Evolutionary conservation across 768 basidiomycete genomes (phyloP).

Genomic region (Boletus vinaceobasis): DNA sequence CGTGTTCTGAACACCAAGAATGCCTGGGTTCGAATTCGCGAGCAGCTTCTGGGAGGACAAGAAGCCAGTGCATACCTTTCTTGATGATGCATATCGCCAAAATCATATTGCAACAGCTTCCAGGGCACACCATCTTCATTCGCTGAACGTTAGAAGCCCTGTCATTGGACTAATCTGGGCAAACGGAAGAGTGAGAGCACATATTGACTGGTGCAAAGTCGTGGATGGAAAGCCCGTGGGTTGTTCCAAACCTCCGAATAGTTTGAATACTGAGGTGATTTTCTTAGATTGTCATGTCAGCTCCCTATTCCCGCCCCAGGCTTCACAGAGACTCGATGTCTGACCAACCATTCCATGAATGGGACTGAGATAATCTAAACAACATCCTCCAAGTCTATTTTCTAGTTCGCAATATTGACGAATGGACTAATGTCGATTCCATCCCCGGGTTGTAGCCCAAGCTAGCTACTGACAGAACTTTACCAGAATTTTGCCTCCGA

Average conservation of each 20-base stretch:
- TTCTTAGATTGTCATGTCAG: too few species aligned
- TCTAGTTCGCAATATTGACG: slow-evolving; percentile 50
- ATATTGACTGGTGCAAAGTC: too few species aligned
- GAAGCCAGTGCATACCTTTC: slow-evolving; percentile 46
- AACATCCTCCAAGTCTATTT: too few species aligned
- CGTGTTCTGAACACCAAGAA: slow-evolving; percentile 46
- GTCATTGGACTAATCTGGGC: slow-evolving; percentile 56
- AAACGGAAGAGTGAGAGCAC: slow-evolving; percentile 48
- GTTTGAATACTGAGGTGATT: too few species aligned
- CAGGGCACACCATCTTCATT: slow-evolving; percentile 47
- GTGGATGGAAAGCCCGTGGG: too few species aligned
- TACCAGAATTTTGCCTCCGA: too few species aligned
- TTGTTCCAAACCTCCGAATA: too few species aligned
- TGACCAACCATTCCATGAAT: too few species aligned
- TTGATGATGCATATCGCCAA: slow-evolving; percentile 55
- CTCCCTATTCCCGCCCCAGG: too few species aligned
- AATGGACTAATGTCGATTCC: slow-evolving; percentile 48
- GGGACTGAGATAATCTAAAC: too few species aligned
- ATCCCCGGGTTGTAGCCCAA: slow-evolving; percentile 35
- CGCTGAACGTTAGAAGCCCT: slow-evolving; percentile 42
- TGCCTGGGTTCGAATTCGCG: slow-evolving; percentile 48
- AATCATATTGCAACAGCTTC: slow-evolving; percentile 55
- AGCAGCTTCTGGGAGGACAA: slow-evolving; percentile 61
- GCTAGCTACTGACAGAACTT: too few species aligned
- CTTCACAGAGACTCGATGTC: too few species aligned